Evolutionary conservation across 208 protist genomes (phyloP), one percentile per base, ranked within the genome.

Genomic region (Acanthamoeba sp.): DNA sequence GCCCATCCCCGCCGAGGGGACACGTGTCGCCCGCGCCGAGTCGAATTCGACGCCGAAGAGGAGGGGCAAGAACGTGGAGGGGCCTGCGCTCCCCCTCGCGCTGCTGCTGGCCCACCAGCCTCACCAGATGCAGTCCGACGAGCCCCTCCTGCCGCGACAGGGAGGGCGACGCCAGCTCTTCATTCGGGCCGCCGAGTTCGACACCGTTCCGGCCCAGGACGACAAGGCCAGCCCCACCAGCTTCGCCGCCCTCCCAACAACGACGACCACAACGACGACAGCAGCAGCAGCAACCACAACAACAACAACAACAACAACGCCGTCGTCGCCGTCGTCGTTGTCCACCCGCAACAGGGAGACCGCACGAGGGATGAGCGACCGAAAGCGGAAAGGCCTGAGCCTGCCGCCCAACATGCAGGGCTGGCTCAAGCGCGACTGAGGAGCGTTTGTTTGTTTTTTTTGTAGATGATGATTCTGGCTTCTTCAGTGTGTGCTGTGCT

Each of bases 351-450:
- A 69, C 10, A 18, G 29, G 29, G 20, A 4, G 5, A 32, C 62
- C 29, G 9, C 62, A 32, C 29, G 27, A 69, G 62, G 62, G 29
- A 27, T 69, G 62, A 45, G 38, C 73, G 73, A 55, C 24, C 73
- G 73, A 4, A 48, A 38, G 36, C 5, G 73, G 38, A 84, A 84
- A 52, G 73, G 73, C 18, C 27, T 45, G 9, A 84, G 73, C 73
- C 73, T 84, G 9, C 73, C 73, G 5, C 38, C 73, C 5, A 84
- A 45, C 73, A 29, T 84, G 73, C 73, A 84, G 27, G 73, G 18
- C 55, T 62, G 55, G 55, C 4, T 27, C 55, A 62, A 62, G 55
- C 55, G 24, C 45, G 45, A 50, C 9, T 50, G 45, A 50, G 45
- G 45, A 4, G 45, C 12, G 45, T 50, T 4, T 50, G 45, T 50